These are phyloP conservation scores for Coemansia sp. DNA, from an alignment of 192 early-diverging fungal species.

Conservation along the genomic window DNA sequence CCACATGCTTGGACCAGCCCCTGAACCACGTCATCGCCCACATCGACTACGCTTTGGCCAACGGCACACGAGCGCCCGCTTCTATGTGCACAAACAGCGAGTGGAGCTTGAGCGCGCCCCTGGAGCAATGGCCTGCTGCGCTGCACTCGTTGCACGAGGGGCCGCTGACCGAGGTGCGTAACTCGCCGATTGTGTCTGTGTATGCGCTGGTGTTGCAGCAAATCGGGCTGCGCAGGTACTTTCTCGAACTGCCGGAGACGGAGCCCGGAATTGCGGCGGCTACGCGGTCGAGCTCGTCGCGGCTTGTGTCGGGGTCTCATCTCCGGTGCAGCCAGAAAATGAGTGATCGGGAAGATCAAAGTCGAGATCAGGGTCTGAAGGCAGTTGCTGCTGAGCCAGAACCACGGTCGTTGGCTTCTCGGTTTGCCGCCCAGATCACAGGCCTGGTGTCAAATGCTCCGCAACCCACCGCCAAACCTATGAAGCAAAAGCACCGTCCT, in stretches of 20 bases:
- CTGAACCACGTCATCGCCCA: conserved; percentile 27
- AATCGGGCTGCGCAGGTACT: conserved; percentile 45
- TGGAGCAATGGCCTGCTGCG: conserved; percentile 21
- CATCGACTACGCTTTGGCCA: conserved; percentile 30
- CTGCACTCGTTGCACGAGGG: conserved; percentile 7
- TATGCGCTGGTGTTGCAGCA: conserved; percentile 53
- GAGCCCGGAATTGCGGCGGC: background rate
- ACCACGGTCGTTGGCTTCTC: conserved; percentile 12
- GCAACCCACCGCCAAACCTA: no score
- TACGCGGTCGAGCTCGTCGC: conserved; percentile 23
- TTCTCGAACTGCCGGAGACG: conserved; percentile 27
- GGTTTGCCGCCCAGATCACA: conserved; percentile 19
- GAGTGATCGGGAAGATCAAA: no score
- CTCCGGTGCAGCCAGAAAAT: no score
- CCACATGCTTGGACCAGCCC: conserved; percentile 42
- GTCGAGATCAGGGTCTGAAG: no score
- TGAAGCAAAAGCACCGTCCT: background rate
- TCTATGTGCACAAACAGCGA: background rate
- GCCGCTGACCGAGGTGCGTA: conserved; percentile 30
- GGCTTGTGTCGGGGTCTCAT: background rate
- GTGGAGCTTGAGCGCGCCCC: conserved; percentile 5
- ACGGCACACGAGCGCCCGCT: conserved; percentile 7
- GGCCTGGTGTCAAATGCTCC: conserved; percentile 1
- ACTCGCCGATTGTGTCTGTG: conserved; percentile 52
- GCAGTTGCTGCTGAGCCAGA: conserved; percentile 1